These are phyloP conservation scores for Penicillium sp. DNA, from an alignment of 2,329 filamentous ascomycete species.

Conservation along the genomic window DNA sequence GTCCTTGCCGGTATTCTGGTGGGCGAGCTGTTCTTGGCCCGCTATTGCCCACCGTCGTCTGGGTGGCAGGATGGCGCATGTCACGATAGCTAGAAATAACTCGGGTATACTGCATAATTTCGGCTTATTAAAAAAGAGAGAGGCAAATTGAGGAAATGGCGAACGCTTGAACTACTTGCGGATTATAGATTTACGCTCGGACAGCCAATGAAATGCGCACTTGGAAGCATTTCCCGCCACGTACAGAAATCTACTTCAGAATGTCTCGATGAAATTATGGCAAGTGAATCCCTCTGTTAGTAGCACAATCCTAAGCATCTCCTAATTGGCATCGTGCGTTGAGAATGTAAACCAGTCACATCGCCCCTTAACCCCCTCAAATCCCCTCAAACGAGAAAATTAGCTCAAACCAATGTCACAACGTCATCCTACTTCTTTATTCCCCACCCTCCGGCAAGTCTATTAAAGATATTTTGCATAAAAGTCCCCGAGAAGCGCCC, in stretches of 20 bases:
- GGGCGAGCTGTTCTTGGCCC: slow-evolving; percentile 9
- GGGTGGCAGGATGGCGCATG: slow-evolving; percentile 13
- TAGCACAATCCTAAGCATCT: neutral
- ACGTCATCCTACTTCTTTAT: too few relatives aligned
- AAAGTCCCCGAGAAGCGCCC: too few relatives aligned
- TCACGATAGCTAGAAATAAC: slow-evolving; percentile 3
- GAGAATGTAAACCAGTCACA: neutral
- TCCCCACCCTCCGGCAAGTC: too few relatives aligned
- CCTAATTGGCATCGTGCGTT: neutral
- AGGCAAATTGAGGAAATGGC: too few relatives aligned
- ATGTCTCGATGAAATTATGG: too few relatives aligned
- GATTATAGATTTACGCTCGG: too few relatives aligned
- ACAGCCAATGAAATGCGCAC: too few relatives aligned
- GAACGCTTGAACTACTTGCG: too few relatives aligned
- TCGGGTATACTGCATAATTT: too few relatives aligned
- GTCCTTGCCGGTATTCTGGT: slow-evolving; percentile 10
- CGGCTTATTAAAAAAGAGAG: neutral
- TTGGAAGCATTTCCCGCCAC: too few relatives aligned
- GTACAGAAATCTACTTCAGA: too few relatives aligned
- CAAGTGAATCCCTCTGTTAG: neutral
- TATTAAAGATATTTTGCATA: too few relatives aligned
- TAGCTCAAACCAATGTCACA: neutral
- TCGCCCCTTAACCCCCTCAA: neutral
- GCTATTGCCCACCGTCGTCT: slow-evolving; percentile 1
- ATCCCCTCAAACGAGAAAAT: neutral